Evolutionary conservation across 768 basidiomycete species (phyloP), one percentile per base, ranked within the genome.

Genomic region (Cystobasidiopsis lactophilus): DNA sequence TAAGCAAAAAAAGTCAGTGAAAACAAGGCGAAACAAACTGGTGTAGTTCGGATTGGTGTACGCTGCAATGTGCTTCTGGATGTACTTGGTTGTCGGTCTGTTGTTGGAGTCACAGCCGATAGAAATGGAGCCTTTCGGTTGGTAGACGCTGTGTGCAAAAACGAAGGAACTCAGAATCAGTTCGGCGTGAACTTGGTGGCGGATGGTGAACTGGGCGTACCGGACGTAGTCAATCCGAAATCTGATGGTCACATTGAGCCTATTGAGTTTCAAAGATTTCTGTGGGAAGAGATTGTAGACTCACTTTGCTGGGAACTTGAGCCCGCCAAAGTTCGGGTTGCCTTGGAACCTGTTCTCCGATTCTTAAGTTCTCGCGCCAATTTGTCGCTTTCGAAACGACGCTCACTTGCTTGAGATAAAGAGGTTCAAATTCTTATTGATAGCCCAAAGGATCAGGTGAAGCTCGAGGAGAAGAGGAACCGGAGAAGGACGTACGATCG

Each of bases 31-130:
- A n/a, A n/a, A n/a, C n/a, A n/a, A n/a, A n/a, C n/a, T n/a, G n/a
- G 67, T 66, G 16, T 61, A 52, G 40, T 35, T 35, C 7, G 33
- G 9, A 16, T 35, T 35, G 9, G 33, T 35, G 16, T 35, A 35
- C 16, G 33, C 33, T 7, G 16, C 16, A 16, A 35, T 7, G 33
- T 35, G 33, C 7, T 54, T 43, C 30, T 62, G 53, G 51, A 71
- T 71, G 59, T 96, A 96, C 50, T 76, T 68, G 10, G 75, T 64
- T 1, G 91, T 96, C 0, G 91, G 89, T 54, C 75, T 11, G 72
- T 71, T 73, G 1, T 76, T 68, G 7, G 91, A 89, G 64, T 84
- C 72, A 64, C 91, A 96, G 0, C 80, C 78, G 33, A 85, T 60
- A 38, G 23, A 26, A 18, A 21, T n/a, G 11, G 14, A 23, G 14